Base-by-base conservation (phyloP, 2,329 filamentous ascomycete genomes). In the Ceratocystis colombiana region DNA sequence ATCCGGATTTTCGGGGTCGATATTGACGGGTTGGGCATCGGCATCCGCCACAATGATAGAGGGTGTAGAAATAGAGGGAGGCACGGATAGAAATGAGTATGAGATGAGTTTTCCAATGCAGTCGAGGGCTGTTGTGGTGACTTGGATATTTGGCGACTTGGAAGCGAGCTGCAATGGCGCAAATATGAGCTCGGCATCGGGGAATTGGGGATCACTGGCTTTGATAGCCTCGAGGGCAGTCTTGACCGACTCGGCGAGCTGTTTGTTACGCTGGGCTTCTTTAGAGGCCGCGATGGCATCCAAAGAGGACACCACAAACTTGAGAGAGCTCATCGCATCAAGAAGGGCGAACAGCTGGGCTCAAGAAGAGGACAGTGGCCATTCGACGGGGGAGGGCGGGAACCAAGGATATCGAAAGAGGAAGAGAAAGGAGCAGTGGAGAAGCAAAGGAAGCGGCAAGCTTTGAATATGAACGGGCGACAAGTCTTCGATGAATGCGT, bases 21-120 rank as follows among this genome's bases (percentile, higher is more conserved):
- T 15, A 6, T 57, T 63, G 30, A 46, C 57, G 46, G 59, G 46
- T 55, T 65, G 57, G 50, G 66, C 15, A 57, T 30, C 50, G 25
- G 50, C 22, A 46, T 64, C 57, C 17, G 59, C 46, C 15, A 45
- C 22, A n/a, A 30, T 33, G 8, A 59, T 59, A 5, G 28, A 59
- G 3, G 55, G 55, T 15, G 57, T 28, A 30, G 59, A 17, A 30
- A 50, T 20, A 17, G 62, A 33, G 30, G 61, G 48, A 5, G 64
- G 64, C 62, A 90, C 84, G 62, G 93, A 93, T 76, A 99, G 97
- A 80, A 97, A 97, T 20, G 94, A 96, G 76, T 96, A 99, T 72
- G 93, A 96, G 74, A 97, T 97, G 69, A 99, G 86, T 79, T 99
- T 99, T 72, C 95, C 94, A 72, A 99, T 96, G 77, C 93, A 97